Percentiles rank a stretch among this genome's conserved stretches.
Evolutionary conservation across 306 rosid genomes (phyloP).

Genomic region (Abrus pulchellus): DNA sequence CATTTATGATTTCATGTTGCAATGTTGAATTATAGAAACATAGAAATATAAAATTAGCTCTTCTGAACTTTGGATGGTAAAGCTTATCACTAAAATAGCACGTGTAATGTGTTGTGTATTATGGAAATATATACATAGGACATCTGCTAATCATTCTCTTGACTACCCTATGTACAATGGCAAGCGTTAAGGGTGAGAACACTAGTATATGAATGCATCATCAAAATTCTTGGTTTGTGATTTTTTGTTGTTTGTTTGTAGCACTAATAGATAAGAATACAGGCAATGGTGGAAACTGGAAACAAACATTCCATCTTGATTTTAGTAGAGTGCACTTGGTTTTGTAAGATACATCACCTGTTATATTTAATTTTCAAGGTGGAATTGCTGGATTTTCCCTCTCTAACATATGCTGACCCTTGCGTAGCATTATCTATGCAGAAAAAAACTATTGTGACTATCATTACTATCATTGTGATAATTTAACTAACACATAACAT

Average conservation of each 20-base stretch:
- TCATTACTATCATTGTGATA: constrained; percentile 22
- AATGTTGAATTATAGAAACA: constrained; percentile 17
- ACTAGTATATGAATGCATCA: too few relatives aligned
- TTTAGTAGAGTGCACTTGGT: constrained; percentile 22
- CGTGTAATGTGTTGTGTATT: neutral
- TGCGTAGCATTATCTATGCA: neutral
- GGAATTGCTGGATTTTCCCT: constrained; percentile 17
- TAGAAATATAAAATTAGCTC: constrained; percentile 15
- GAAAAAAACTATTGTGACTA: constrained; percentile 15
- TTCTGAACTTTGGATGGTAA: neutral
- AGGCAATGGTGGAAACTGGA: constrained; percentile 39
- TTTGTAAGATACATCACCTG: constrained; percentile 19
- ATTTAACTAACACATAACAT: constrained; percentile 2
- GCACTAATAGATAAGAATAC: constrained; percentile 33
- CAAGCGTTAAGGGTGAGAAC: neutral
- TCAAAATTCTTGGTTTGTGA: constrained; percentile 25
- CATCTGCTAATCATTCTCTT: constrained; percentile 37
- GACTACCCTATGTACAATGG: constrained; percentile 12
- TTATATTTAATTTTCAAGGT: constrained; percentile 34
- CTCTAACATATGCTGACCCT: constrained; percentile 13
- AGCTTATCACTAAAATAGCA: constrained; percentile 15
- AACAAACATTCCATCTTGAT: constrained; percentile 31
- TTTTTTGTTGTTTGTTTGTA: constrained; percentile 18
- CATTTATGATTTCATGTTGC: constrained; percentile 22
- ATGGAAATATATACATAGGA: constrained; percentile 29